Evolutionary conservation across 1,139 yeast species (phyloP), one percentile per base, ranked within the genome.

Genomic region (Protomyces gravidus): DNA sequence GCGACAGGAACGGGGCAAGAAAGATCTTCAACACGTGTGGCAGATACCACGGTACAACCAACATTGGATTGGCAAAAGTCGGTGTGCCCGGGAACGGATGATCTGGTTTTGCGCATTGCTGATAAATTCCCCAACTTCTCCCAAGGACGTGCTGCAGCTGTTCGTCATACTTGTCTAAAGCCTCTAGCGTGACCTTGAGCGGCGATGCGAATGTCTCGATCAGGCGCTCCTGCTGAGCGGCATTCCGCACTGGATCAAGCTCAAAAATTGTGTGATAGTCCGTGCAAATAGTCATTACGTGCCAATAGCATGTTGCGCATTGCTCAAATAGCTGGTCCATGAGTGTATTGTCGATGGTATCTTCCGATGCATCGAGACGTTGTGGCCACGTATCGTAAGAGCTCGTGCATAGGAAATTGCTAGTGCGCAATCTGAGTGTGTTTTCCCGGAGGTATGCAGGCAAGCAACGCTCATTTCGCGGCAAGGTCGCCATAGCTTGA

Each of bases 21-120:
- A 53, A 53, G 45, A 53, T 45, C 45, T 45, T 33, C 39, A 53
- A 39, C 25, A 53, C 40, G 21, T 53, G 51, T 33, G 58, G 58
- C 15, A 53, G 25, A 15, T 46, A 50, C 36, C 51, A 45, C 5
- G 58, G 58, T 15, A 45, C 36, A 2, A 46, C 58, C 21, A 53
- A 25, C 26, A 45, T 50, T 7, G 58, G 58, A 19, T 53, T 53
- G 17, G 48, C 58, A 39, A 53, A 53, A 19, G 26, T 30, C 13
- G 48, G 47, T 23, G 48, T 28, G 15, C 46, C 50, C 2, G 58
- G 39, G 26, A 53, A 53, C 26, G 51, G 51, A 45, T 32, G 48
- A 15, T 51, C 58, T 2, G 58, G 30, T 32, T 45, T 42, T 2
- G 58, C 58, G 39, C 51, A 46, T n/a, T 42, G 39, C 15, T 47